A percentile compares a stretch with the other conserved stretches of the same genome.
phyloP scores from a whole-genome alignment of 805 yeast genomes.

The Clavispora vitiphila region DNA sequence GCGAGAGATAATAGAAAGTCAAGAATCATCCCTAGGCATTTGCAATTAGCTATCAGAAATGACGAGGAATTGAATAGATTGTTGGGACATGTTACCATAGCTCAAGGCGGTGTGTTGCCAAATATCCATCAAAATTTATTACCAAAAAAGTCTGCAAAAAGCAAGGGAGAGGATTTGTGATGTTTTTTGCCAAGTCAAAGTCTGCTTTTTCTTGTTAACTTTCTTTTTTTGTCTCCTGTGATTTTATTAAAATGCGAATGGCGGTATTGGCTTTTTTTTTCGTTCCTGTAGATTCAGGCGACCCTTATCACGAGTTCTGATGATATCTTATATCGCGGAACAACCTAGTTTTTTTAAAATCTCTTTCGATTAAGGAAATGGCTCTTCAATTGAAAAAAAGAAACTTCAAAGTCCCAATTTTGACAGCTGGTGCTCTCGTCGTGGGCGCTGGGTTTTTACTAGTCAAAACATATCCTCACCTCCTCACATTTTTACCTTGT shows the following conservation, averaged over 20 bases:
- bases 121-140: conserved; percentile 91
- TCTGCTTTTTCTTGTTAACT: conserved; percentile 13
- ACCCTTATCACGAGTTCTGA: not conserved
- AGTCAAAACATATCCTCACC: conserved; percentile 48
- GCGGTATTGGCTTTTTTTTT: conserved; percentile 12
- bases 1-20: conserved; percentile 66
- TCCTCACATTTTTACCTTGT: conserved; percentile 22
- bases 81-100: conserved; percentile 78
- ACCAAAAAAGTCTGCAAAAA: conserved; percentile 33
- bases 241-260: conserved; percentile 13
- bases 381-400: conserved; percentile 19
- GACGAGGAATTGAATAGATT: conserved; percentile 98
- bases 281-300: conserved; percentile 4
- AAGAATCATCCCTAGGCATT: conserved; percentile 28
- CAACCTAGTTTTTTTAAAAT: conserved; percentile 16
- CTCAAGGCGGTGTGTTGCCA: conserved; percentile 99
- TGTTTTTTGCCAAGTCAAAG: not conserved
- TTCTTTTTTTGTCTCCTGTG: conserved; percentile 12
- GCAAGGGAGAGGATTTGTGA: not conserved
- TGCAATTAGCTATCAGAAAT: conserved; percentile 42
- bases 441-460: conserved; percentile 40
- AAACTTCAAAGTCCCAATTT: conserved; percentile 15
- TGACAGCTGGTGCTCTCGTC: conserved; percentile 37
- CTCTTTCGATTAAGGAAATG: conserved; percentile 8
- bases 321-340: not conserved